phyloP scores from a whole-genome alignment of 768 basidiomycete species.

The Russula griseocarnosa region DNA sequence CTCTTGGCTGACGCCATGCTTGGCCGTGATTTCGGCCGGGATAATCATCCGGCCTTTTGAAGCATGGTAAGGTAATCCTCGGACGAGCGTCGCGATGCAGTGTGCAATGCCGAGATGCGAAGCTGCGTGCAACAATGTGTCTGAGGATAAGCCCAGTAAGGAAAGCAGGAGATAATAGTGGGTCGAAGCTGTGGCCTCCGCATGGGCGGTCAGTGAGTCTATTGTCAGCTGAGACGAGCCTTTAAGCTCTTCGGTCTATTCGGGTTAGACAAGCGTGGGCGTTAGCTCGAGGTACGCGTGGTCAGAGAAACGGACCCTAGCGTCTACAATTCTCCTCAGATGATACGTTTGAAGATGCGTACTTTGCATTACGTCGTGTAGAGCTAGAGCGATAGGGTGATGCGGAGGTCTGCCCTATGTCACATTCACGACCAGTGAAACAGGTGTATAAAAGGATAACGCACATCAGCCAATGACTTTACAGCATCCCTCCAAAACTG shows the following conservation, averaged over 20 bases:
- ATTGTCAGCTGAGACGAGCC: slow-evolving; percentile 61
- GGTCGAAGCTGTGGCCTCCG: slow-evolving; percentile 77
- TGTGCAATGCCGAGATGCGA: slow-evolving; percentile 79
- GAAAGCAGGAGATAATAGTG: slow-evolving; percentile 73
- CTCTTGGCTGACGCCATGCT: slow-evolving; percentile 73
- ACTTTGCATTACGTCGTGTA: slow-evolving; percentile 51
- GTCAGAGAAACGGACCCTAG: slow-evolving; percentile 53
- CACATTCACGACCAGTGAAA: slow-evolving; percentile 27
- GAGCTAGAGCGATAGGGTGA: slow-evolving; percentile 76
- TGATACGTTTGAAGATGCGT: slow-evolving; percentile 65
- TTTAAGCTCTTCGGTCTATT: slow-evolving; percentile 62
- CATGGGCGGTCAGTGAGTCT: slow-evolving; percentile 65
- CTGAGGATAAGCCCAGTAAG: slow-evolving; percentile 51
- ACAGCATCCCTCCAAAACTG: slow-evolving; percentile 86
- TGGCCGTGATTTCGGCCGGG: slow-evolving; percentile 77
- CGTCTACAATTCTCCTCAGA: slow-evolving; percentile 78
- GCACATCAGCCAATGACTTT: slow-evolving; percentile 61
- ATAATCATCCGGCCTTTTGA: slow-evolving; percentile 67
- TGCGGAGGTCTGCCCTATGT: slow-evolving; percentile 67
- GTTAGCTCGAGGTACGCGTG: neutral
- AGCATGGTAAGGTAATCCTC: slow-evolving; percentile 74
- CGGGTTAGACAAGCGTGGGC: slow-evolving; percentile 1
- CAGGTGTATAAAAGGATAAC: slow-evolving; percentile 28
- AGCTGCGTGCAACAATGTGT: slow-evolving; percentile 63
- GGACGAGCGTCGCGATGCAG: slow-evolving; percentile 64